Conservation (phyloP, 2,329 filamentous ascomycete genomes). For the Didymosphaeria variabile region DNA sequence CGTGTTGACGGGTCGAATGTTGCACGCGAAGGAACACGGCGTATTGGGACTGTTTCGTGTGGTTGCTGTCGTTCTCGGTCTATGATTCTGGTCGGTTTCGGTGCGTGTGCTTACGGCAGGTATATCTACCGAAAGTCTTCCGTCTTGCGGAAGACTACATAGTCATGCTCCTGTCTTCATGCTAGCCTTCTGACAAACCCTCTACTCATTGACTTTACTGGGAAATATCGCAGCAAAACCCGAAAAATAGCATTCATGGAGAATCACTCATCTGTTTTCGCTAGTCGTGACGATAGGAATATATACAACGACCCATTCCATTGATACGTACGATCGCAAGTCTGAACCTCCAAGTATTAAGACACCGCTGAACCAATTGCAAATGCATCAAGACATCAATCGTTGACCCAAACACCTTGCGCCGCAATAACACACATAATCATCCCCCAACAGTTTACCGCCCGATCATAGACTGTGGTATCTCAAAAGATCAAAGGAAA, state of each 20-base stretch:
- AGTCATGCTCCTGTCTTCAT: no score
- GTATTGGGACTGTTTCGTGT: background rate
- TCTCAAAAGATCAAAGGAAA: constrained; percentile 14
- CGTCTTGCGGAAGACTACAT: no score
- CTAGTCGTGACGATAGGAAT: no score
- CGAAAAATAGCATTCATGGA: no score
- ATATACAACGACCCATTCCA: background rate
- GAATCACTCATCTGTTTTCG: no score
- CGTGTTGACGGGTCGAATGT: background rate
- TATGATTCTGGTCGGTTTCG: no score
- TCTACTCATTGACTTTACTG: no score
- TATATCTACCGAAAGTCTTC: no score
- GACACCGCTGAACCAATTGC: background rate
- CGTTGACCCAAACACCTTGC: background rate
- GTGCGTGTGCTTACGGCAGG: no score
- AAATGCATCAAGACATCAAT: background rate
- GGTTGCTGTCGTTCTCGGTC: background rate
- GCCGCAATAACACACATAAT: background rate
- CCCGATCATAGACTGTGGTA: constrained; percentile 13
- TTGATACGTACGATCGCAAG: background rate
- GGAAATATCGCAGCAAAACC: no score
- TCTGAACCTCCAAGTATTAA: no score
- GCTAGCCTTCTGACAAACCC: no score
- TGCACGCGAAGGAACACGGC: background rate
- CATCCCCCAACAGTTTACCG: background rate